Evolutionary conservation across 2,329 filamentous ascomycete species (phyloP).

Genomic region (Pseudonectria buxi): DNA sequence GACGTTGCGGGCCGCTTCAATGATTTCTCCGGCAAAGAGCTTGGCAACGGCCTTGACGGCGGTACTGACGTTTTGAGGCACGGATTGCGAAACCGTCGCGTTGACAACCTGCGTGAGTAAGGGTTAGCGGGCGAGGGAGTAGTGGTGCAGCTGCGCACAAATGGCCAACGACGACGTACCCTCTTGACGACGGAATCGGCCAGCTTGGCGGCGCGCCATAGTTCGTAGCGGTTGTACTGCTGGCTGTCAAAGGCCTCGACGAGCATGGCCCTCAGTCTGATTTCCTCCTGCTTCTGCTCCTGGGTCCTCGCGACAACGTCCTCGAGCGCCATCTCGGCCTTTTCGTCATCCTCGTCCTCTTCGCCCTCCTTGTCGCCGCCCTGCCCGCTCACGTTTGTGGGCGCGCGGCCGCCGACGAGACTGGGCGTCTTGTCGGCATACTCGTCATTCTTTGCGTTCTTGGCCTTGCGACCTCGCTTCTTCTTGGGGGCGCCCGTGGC

Average conservation of each 20-base stretch:
- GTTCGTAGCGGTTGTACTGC: constrained; percentile 64
- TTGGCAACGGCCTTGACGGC: constrained; percentile 73
- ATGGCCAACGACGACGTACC: no score
- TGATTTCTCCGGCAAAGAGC: constrained; percentile 68
- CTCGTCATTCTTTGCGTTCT: constrained; percentile 42
- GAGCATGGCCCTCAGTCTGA: constrained; percentile 51
- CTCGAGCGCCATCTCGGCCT: constrained; percentile 49
- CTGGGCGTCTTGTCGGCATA: constrained; percentile 38
- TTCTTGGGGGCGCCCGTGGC: constrained; percentile 42
- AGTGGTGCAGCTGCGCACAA: no score
- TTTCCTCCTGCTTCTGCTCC: constrained; percentile 60
- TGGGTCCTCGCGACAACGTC: constrained; percentile 55
- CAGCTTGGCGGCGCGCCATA: constrained; percentile 63
- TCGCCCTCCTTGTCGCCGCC: constrained; percentile 41
- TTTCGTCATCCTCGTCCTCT: constrained; percentile 52
- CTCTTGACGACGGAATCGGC: constrained; percentile 62
- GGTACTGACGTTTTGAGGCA: constrained; percentile 64
- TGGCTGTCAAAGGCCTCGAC: constrained; percentile 58
- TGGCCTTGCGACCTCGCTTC: constrained; percentile 57
- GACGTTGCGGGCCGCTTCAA: constrained; percentile 63
- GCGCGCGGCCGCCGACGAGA: constrained; percentile 33
- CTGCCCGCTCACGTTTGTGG: constrained; percentile 38
- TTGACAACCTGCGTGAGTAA: constrained; percentile 56
- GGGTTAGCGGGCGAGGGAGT: neutral
- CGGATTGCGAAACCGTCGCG: constrained; percentile 72